Percentiles rank a stretch among this genome's conserved stretches.
These are phyloP conservation scores for Rhynchosporium graminicola DNA, from an alignment of 2,329 filamentous ascomycete genomes.

Conservation along the genomic window DNA sequence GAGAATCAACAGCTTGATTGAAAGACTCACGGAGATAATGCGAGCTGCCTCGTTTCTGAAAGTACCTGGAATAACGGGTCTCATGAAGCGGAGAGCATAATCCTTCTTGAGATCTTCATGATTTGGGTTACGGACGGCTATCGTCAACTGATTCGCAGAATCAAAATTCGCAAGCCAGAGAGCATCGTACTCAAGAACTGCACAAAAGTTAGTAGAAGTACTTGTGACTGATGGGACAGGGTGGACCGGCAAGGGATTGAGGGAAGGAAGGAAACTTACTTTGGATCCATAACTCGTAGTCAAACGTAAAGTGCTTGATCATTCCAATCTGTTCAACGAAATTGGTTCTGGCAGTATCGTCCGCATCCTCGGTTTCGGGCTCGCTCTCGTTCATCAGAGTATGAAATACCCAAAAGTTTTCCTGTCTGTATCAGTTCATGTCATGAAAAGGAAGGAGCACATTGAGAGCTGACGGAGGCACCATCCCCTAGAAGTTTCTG, in stretches of 20 bases:
- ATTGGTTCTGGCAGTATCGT: constrained; percentile 10
- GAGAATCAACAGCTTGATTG: not conserved
- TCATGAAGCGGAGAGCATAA: constrained; percentile 3
- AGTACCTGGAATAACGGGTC: not conserved
- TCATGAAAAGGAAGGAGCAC: not conserved
- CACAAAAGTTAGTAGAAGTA: not conserved
- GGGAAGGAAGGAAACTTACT: not conserved
- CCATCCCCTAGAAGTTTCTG: not conserved
- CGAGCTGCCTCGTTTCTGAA: constrained; percentile 1
- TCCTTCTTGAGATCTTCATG: not conserved
- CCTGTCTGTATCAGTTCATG: not conserved
- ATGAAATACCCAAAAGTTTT: constrained; percentile 9
- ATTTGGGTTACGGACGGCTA: constrained; percentile 13
- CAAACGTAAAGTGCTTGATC: constrained; percentile 18
- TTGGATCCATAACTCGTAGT: constrained; percentile 11
- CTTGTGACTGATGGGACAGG: not conserved
- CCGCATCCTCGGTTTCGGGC: not conserved
- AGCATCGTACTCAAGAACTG: constrained; percentile 6
- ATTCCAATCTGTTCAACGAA: constrained; percentile 3
- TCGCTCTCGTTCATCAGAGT: constrained; percentile 8
- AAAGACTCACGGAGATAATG: not conserved
- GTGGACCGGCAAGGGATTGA: not conserved
- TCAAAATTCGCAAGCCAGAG: constrained; percentile 6
- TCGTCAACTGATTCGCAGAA: not conserved
- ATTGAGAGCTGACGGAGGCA: not conserved